Conservation (phyloP, 208 protist genomes). For the Acanthamoeba divionensis region DNA sequence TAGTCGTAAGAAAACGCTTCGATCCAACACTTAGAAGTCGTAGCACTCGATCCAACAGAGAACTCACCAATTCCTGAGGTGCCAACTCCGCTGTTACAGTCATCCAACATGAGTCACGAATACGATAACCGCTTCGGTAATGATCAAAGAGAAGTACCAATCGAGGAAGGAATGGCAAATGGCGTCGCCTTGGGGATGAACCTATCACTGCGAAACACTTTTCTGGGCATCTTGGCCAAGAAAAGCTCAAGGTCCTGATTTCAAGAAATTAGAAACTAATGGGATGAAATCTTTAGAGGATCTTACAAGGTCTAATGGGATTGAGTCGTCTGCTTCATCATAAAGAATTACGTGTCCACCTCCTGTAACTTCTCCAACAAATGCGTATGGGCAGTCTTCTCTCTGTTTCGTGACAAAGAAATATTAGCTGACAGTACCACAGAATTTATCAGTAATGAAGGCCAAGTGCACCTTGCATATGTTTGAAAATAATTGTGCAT, state of each 20-base stretch:
- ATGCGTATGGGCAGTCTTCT: slow-evolving; percentile 69
- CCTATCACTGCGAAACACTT: slow-evolving; percentile 64
- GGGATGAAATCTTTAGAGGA: no score
- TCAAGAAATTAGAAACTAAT: background rate
- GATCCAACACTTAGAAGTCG: slow-evolving; percentile 77
- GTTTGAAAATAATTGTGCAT: slow-evolving; percentile 58
- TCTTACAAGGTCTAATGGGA: slow-evolving; percentile 43
- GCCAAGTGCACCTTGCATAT: slow-evolving; percentile 48
- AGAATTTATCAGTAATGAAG: no score
- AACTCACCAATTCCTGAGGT: background rate
- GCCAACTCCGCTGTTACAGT: background rate
- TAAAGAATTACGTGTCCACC: slow-evolving; percentile 69
- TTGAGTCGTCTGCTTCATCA: slow-evolving; percentile 54
- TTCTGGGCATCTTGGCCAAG: slow-evolving; percentile 74
- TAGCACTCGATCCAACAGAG: slow-evolving; percentile 51
- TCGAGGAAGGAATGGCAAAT: slow-evolving; percentile 44
- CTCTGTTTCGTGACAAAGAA: slow-evolving; percentile 11
- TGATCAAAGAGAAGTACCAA: background rate
- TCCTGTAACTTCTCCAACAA: slow-evolving; percentile 77
- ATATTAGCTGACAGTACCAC: no score
- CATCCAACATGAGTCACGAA: background rate
- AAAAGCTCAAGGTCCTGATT: background rate
- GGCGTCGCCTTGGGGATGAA: background rate
- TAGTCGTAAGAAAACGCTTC: slow-evolving; percentile 83
- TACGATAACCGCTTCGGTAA: background rate